A percentile compares a stretch with the other conserved stretches of the same genome.
These are phyloP conservation scores for Teunomyces atbi DNA, from an alignment of 805 yeast genomes.

Conservation along the genomic window DNA sequence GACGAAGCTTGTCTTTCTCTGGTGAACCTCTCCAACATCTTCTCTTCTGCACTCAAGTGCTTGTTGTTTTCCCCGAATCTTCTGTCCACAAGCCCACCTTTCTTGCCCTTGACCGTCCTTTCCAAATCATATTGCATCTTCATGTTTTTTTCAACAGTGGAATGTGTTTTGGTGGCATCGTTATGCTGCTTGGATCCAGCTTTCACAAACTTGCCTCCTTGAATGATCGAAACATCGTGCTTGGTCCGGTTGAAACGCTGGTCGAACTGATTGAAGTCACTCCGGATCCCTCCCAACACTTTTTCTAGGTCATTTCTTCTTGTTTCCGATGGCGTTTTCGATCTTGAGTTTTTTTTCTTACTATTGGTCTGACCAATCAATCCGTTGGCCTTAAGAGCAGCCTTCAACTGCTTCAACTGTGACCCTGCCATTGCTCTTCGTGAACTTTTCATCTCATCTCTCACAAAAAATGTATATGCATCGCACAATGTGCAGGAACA, in stretches of 20 bases:
- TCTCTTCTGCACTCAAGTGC: slow-evolving; percentile 78
- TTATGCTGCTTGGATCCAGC: slow-evolving; percentile 40
- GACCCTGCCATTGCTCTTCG: slow-evolving; percentile 70
- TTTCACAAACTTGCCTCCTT: slow-evolving; percentile 43
- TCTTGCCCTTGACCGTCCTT: slow-evolving; percentile 61
- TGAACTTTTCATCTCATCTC: slow-evolving; percentile 3
- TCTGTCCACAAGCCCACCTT: slow-evolving; percentile 78
- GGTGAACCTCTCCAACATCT: slow-evolving; percentile 93
- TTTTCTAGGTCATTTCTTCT: slow-evolving; percentile 66
- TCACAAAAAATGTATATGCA: not conserved
- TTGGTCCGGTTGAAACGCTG: slow-evolving; percentile 67
- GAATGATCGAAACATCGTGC: slow-evolving; percentile 44
- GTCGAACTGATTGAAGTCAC: slow-evolving; percentile 89
- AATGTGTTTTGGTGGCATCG: slow-evolving; percentile 30
- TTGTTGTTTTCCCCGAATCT: slow-evolving; percentile 87
- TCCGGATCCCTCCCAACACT: slow-evolving; percentile 59
- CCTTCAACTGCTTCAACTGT: slow-evolving; percentile 80
- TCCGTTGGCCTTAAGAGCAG: slow-evolving; percentile 72
- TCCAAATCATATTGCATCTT: slow-evolving; percentile 64
- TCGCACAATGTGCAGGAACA: not conserved
- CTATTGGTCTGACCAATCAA: slow-evolving; percentile 81
- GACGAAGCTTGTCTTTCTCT: slow-evolving; percentile 72
- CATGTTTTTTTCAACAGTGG: slow-evolving; percentile 40
- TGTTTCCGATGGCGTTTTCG: slow-evolving; percentile 55
- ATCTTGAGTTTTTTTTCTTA: slow-evolving; percentile 53